Evolutionary conservation across 352 stramenopile species (phyloP).

Genomic region (Globisporangium barbulae): DNA sequence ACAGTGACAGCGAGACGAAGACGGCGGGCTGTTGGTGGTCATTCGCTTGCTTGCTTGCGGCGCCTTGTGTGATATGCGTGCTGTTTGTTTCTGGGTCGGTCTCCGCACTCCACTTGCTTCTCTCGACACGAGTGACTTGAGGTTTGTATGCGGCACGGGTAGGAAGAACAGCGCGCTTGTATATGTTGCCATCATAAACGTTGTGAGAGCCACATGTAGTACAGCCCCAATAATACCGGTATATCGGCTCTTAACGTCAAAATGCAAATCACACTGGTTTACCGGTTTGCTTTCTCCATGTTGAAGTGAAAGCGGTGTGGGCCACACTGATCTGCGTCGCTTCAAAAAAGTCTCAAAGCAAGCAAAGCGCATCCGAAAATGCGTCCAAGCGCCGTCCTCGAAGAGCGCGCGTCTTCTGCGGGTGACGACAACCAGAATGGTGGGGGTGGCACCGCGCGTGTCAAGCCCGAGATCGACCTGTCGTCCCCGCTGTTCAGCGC

Average conservation of each 20-base stretch:
- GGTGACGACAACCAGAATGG: conserved; percentile 6
- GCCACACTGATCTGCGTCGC: too few species aligned
- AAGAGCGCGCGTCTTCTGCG: not conserved
- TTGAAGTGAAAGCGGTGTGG: not conserved
- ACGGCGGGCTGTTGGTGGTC: too few species aligned
- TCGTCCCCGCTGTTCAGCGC: conserved; percentile 56
- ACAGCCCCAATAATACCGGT: too few species aligned
- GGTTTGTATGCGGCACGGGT: conserved; percentile 3
- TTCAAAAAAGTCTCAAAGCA: not conserved
- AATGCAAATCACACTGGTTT: too few species aligned
- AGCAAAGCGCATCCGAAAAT: not conserved
- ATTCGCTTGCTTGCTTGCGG: not conserved
- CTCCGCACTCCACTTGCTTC: not conserved
- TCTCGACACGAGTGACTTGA: not conserved
- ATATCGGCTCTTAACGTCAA: too few species aligned
- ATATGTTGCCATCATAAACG: too few species aligned
- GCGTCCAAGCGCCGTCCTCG: not conserved
- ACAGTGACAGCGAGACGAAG: not conserved
- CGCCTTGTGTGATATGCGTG: not conserved
- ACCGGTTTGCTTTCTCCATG: not conserved
- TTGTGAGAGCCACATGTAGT: too few species aligned
- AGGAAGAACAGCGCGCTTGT: not conserved
- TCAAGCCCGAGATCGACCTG: conserved; percentile 46
- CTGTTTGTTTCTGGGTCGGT: not conserved
- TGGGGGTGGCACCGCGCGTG: not conserved